Evolutionary conservation across 1,284 basidiomycete genomes (phyloP), one percentile per base, ranked within the genome.

Genomic region (Chalciporus sp.): DNA sequence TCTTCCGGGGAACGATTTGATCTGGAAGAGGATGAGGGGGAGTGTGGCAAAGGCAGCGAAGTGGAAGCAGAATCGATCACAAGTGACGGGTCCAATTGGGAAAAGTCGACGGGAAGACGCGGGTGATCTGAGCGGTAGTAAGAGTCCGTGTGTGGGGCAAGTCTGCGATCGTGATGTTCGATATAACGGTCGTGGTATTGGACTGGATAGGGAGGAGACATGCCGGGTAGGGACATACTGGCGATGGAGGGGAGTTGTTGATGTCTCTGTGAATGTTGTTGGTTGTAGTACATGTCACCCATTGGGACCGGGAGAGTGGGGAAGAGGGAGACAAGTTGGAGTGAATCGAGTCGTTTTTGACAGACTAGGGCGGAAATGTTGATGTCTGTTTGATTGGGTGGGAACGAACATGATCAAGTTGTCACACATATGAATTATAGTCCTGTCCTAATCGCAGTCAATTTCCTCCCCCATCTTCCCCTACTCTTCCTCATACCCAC

Each of bases 361-460:
- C 40, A 11, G 45, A 49, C 27, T 28, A 11, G 23, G 40, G 20
- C n/a, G 41, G 16, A 20, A 45, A 42, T 63, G 61, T 62, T 65
- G 61, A 50, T 55, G 40, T 53, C 51, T 63, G 41, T 58, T 65
- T 67, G 53, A 66, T 48, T 49, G 17, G 53, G 60, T 61, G 61
- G 60, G 61, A 63, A 39, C 35, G 35, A n/a, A 37, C 16, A 37
- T 8, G 17, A 39, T 39, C 51, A 23, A 41, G 17, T 41, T 57
- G 56, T 47, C 56, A 57, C 51, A 19, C 42, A 35, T 35, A 35
- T n/a, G 31, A 14, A 23, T n/a, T n/a, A n/a, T n/a, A n/a, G n/a
- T n/a, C n/a, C 1, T 12, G 14, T 31, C 29, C 9, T 11, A 33
- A 29, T 29, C 7, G 14, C 33, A 16, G 16, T 17, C n/a, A 7